Base-by-base conservation (phyloP, 2,329 filamentous ascomycete species). In the Neofusicoccum sp. region DNA sequence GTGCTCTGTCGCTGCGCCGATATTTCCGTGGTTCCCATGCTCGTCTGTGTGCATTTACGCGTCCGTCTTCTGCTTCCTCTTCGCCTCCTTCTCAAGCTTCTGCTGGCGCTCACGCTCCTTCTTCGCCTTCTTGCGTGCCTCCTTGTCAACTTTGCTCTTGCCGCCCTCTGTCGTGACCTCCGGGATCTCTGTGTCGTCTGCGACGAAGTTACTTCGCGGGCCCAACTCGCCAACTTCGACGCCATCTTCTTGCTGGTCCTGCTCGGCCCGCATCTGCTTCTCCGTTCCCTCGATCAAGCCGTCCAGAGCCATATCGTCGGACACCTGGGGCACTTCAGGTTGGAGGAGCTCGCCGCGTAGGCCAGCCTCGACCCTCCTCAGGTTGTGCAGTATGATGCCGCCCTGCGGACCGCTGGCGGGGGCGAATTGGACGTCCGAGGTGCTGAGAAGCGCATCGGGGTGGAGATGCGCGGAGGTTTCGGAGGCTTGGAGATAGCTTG, bases 91-190 rank as follows among this genome's bases (percentile, higher is more conserved):
- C 45, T 78, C 71, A 43, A 67, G 68, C 70, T 75, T 76, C 71
- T 81, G 75, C 56, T 79, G 79, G 68, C 79, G 75, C 63, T 77
- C 76, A 69, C 81, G 78, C 70, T 81, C 80, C 72, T 84, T 85
- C 80, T 87, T 87, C 64, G 77, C 79, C 67, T 77, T 77, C 74
- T 83, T 86, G 65, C 83, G 78, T 61, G 82, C 64, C 16, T 68
- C 58, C 47, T 66, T 64, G 37, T 56, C 59, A 33, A 63, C 37
- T 41, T 62, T 66, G 45, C 50, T 50, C 29, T 66, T 65, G 6
- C 62, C 31, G 5, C 29, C 65, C 29, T 67, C 64, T 22, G 63
- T 67, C 5, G 69, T 69, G 14, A 67, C 64, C 62, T 68, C 69
- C 39, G 71, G 73, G 64, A 73, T 73, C 68, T 77, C 74, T 58